Evolutionary conservation across 768 basidiomycete genomes (phyloP).

Genomic region (Pleurotus djamor): DNA sequence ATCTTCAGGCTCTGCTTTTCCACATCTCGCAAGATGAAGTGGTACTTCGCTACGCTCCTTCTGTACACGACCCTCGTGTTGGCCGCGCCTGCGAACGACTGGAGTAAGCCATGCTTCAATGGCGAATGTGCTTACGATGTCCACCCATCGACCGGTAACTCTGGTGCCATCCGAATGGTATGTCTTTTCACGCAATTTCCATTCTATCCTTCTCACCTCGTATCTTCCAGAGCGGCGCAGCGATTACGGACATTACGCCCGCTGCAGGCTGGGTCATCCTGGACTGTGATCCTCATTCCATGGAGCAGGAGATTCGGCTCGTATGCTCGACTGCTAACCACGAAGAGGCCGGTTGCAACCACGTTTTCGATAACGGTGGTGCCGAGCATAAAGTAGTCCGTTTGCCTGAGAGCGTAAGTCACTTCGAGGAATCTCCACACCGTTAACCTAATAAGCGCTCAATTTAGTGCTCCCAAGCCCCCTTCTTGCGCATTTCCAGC

Average conservation of each 20-base stretch:
- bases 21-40: too few species aligned
- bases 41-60: too few species aligned
- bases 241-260: conserved; percentile 18
- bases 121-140: conserved; percentile 4
- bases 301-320: conserved; percentile 27
- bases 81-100: neutral
- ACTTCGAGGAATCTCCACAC: neutral
- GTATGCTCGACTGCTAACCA: conserved; percentile 18
- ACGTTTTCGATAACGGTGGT: neutral
- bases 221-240: conserved; percentile 9
- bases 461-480: neutral
- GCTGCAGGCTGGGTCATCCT: conserved; percentile 37
- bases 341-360: neutral
- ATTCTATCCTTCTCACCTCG: neutral
- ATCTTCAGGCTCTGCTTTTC: too few species aligned
- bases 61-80: too few species aligned
- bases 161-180: conserved; percentile 10
- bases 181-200: too few species aligned
- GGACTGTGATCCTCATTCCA: conserved; percentile 24
- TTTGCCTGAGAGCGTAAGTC: neutral
- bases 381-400: neutral
- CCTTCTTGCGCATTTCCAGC: neutral
- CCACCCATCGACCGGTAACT: conserved; percentile 2
- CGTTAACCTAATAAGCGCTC: too few species aligned
- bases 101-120: conserved; percentile 5